These are phyloP conservation scores for Aurantiochytrium sp. DNA, from an alignment of 108 stramenopile species.

Conservation along the genomic window DNA sequence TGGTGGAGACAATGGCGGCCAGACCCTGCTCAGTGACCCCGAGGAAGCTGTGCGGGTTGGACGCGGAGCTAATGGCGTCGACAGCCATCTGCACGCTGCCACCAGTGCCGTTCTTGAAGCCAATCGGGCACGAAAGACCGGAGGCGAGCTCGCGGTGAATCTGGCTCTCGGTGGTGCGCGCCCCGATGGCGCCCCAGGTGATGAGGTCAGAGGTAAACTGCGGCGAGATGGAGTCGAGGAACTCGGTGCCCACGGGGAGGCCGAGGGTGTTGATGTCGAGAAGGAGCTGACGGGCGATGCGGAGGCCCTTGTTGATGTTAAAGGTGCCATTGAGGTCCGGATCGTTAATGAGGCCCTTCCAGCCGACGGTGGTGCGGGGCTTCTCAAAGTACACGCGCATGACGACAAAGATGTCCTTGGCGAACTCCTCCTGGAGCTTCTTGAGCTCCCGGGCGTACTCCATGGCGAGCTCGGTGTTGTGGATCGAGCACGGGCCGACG, in stretches of 20 bases:
- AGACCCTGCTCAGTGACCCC: conserved; percentile 12
- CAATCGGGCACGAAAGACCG: neutral
- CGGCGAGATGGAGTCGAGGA: neutral
- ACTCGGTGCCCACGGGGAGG: neutral
- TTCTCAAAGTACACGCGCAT: conserved; percentile 17
- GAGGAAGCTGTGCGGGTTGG: conserved; percentile 2
- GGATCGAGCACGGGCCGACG: conserved; percentile 4
- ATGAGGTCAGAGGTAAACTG: conserved; percentile 10
- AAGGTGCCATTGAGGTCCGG: conserved; percentile 7
- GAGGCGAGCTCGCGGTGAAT: conserved; percentile 9
- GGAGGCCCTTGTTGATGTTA: conserved; percentile 15
- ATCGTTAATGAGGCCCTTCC: conserved; percentile 16
- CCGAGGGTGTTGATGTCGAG: neutral
- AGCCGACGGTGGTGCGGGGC: conserved; percentile 8
- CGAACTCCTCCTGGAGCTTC: neutral
- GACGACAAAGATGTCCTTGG: neutral
- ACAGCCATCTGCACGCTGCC: conserved; percentile 2
- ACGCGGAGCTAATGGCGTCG: neutral
- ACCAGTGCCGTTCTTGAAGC: conserved; percentile 18
- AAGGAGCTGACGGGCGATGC: neutral
- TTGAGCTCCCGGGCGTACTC: neutral
- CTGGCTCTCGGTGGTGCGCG: conserved; percentile 4
- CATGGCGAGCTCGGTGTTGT: neutral
- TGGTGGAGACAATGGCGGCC: neutral
- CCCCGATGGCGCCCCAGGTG: conserved; percentile 11